Conservation (phyloP, 1,284 basidiomycete species). For the Trametes pubescens region DNA sequence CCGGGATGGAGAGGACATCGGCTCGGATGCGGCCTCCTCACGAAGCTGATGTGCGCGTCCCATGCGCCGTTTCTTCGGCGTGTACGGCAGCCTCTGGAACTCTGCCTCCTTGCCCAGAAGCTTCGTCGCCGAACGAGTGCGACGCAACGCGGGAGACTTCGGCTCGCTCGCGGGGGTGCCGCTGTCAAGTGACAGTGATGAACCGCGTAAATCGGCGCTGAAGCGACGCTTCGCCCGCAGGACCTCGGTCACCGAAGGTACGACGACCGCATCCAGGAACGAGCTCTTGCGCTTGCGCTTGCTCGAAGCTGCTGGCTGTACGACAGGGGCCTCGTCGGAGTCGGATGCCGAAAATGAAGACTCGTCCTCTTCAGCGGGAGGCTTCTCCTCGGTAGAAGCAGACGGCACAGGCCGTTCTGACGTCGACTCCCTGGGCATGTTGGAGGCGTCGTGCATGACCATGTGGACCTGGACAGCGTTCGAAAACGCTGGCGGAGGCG, state of each 20-base stretch:
- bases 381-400: background rate
- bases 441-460: slow-evolving; percentile 18
- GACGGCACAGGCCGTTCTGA: background rate
- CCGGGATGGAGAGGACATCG: slow-evolving; percentile 43
- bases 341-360: slow-evolving; percentile 18
- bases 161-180: slow-evolving; percentile 7
- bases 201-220: slow-evolving; percentile 4
- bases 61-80: slow-evolving; percentile 34
- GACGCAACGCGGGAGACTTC: slow-evolving; percentile 23
- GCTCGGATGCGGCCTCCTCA: slow-evolving; percentile 28
- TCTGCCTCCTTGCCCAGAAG: slow-evolving; percentile 26
- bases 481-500: slow-evolving; percentile 8
- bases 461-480: slow-evolving; percentile 26
- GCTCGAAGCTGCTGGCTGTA: slow-evolving; percentile 18
- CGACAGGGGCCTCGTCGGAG: background rate
- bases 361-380: background rate
- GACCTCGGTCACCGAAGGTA: slow-evolving; percentile 45
- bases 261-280: slow-evolving; percentile 63
- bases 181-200: slow-evolving; percentile 13
- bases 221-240: slow-evolving; percentile 16
- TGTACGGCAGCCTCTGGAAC: slow-evolving; percentile 27
- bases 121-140: slow-evolving; percentile 38
- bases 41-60: slow-evolving; percentile 27
- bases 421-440: background rate
- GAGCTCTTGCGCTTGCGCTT: slow-evolving; percentile 55